Percentiles rank a stretch among this genome's conserved stretches.
These are phyloP conservation scores for Linnemannia zychae DNA, from an alignment of 192 early-diverging fungal species.

Conservation along the genomic window DNA sequence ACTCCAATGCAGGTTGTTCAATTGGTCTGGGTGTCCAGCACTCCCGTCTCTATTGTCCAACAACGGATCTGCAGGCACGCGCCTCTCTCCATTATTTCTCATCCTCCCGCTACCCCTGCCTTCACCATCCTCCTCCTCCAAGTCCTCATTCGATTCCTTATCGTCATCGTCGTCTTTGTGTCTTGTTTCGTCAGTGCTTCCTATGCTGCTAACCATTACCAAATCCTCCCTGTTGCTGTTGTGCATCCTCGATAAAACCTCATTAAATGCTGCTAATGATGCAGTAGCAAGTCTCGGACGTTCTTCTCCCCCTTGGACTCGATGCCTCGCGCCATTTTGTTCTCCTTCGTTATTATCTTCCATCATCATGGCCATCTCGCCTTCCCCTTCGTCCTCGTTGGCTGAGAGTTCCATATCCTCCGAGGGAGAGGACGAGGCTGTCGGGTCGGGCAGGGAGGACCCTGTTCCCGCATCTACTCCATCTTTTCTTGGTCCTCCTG, in stretches of 20 bases:
- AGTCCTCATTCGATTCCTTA: background rate
- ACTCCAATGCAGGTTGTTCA: no score
- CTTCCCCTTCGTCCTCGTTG: conserved; percentile 10
- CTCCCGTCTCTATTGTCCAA: background rate
- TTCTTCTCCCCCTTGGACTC: background rate
- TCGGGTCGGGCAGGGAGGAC: background rate
- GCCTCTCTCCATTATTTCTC: background rate
- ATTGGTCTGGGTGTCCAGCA: no score
- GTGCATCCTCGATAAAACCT: background rate
- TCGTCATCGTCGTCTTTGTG: background rate
- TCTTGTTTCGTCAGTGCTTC: background rate
- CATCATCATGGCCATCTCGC: background rate
- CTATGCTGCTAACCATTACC: background rate
- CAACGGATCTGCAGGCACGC: background rate
- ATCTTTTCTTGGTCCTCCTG: background rate
- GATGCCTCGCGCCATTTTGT: background rate
- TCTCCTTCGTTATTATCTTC: background rate
- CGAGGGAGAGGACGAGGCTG: conserved; percentile 5
- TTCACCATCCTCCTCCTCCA: background rate
- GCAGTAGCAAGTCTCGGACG: background rate
- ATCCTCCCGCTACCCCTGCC: background rate
- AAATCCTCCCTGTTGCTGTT: background rate
- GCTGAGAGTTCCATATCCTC: conserved; percentile 32
- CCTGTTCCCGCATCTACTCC: background rate
- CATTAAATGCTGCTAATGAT: background rate